Conservation (phyloP, 495 filamentous ascomycete species). For the Cercophora samala region DNA sequence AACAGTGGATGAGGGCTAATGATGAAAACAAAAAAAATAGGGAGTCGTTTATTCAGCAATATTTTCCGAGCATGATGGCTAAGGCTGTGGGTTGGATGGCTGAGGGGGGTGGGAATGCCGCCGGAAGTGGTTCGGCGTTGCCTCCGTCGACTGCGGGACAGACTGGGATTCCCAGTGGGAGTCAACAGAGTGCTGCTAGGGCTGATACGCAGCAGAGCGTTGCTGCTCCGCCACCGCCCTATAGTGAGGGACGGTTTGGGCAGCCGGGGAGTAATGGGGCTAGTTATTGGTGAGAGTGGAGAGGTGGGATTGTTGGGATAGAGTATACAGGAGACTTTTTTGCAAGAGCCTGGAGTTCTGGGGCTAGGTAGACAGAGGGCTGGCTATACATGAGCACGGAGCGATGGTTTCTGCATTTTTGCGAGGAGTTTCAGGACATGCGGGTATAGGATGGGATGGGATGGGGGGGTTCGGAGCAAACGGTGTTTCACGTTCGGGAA, state of each 20-base stretch:
- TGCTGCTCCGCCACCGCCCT: constrained; percentile 16
- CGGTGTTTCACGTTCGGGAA: neutral
- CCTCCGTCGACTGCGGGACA: no score
- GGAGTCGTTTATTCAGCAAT: constrained; percentile 51
- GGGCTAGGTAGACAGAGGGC: neutral
- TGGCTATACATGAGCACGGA: neutral
- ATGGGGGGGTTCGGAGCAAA: neutral
- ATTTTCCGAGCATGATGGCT: constrained; percentile 48
- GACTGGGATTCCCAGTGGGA: no score
- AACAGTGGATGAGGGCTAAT: constrained; percentile 3
- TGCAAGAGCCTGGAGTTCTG: neutral
- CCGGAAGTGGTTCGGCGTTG: neutral
- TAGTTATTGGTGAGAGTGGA: neutral
- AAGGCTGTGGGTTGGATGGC: constrained; percentile 30
- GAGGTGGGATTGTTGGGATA: neutral
- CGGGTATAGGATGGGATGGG: neutral
- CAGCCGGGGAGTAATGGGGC: constrained; percentile 10
- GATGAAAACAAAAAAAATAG: constrained; percentile 25
- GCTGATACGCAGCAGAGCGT: neutral
- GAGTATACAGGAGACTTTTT: neutral
- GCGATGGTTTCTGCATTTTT: neutral
- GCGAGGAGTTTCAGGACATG: neutral
- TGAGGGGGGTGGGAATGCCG: neutral
- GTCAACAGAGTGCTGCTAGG: neutral
- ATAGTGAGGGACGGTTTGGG: constrained; percentile 8